Evolutionary conservation across 225 moss, liverwort and hornwort species (phyloP).

Genomic region (Marchantia paleacea): DNA sequence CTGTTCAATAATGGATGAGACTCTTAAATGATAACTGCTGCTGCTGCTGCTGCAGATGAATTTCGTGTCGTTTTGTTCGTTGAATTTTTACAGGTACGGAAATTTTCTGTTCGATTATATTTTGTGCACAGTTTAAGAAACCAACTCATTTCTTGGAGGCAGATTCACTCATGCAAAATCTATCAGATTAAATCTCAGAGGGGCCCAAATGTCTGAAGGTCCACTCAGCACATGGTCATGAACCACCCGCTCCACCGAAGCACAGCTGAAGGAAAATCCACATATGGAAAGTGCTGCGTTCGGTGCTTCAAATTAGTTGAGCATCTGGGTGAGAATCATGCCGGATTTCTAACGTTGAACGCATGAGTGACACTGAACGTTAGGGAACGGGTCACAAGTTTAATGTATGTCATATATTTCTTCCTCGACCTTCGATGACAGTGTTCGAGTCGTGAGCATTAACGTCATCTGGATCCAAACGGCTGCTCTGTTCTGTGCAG

Average conservation of each 20-base stretch:
- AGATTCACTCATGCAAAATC: not conserved
- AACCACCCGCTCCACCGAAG: not conserved
- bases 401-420: not conserved
- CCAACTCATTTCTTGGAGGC: too few species aligned
- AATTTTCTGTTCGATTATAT: not conserved
- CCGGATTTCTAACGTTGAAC: too few species aligned
- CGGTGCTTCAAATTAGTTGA: not conserved
- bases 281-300: not conserved
- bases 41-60: not conserved
- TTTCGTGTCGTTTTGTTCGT: not conserved
- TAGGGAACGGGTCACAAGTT: not conserved
- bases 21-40: too few species aligned
- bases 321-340: not conserved
- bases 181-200: not conserved
- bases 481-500: not conserved
- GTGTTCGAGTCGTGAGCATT: not conserved
- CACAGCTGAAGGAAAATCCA: not conserved
- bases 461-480: not conserved
- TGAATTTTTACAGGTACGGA: not conserved
- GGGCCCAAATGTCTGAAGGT: not conserved
- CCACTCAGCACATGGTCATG: not conserved
- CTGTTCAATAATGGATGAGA: not conserved
- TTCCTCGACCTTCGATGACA: not conserved
- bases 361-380: not conserved
- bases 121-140: not conserved